A percentile compares a stretch with the other conserved stretches of the same genome.
These are phyloP conservation scores for Paramecium tetraurelia DNA, from an alignment of 73 alveolate genomes.

Conservation along the genomic window DNA sequence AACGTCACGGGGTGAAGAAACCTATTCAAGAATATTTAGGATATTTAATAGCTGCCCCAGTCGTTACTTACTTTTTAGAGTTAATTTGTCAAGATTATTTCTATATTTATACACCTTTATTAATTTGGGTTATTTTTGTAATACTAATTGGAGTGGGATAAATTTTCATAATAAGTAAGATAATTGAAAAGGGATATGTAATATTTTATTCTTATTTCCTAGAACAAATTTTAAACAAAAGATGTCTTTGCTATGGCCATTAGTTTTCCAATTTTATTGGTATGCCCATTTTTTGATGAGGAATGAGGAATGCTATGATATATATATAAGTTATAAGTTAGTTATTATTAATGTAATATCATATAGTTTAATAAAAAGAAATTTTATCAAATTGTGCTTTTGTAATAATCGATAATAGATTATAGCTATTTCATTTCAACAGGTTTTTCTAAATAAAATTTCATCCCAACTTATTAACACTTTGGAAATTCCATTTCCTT, in stretches of 20 bases:
- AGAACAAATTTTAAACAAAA: background rate
- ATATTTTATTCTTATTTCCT: background rate
- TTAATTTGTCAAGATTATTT: background rate
- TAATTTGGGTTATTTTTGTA: background rate
- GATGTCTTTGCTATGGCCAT: background rate
- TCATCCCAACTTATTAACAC: slow-evolving; percentile 7
- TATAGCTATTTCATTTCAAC: background rate
- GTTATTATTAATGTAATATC: background rate
- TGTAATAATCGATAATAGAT: background rate
- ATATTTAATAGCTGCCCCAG: background rate
- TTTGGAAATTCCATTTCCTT: background rate
- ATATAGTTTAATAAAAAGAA: background rate
- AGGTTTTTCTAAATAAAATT: background rate
- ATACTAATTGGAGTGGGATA: background rate
- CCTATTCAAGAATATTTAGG: background rate
- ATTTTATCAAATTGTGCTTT: background rate
- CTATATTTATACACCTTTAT: background rate
- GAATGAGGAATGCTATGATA: background rate
- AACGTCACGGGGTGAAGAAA: background rate
- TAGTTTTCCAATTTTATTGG: background rate
- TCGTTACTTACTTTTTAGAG: background rate
- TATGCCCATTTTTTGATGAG: background rate
- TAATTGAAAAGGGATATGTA: background rate
- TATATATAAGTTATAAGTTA: too few relatives aligned
- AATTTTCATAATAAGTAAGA: background rate